Percentiles rank a stretch among this genome's conserved stretches.
Evolutionary conservation across 176 grass and related monocot genomes (phyloP).

Genomic region (Bonia amplexicaulis): DNA sequence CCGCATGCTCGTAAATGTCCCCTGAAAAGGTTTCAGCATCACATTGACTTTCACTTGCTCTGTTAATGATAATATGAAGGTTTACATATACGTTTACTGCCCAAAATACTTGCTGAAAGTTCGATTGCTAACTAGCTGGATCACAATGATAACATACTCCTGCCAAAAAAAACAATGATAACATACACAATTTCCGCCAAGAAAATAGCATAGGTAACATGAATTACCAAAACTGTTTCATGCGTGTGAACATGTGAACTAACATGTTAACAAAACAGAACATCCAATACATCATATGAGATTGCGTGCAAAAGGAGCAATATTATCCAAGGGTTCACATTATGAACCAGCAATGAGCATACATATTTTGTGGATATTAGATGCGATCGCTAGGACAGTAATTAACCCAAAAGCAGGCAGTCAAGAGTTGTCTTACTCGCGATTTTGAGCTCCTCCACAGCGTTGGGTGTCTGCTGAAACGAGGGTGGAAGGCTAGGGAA

Average conservation of each 20-base stretch:
- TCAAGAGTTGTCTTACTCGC: conserved; percentile 52
- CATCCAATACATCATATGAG: neutral
- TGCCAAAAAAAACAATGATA: neutral
- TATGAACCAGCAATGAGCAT: neutral
- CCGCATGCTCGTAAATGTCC: conserved; percentile 87
- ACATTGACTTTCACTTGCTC: neutral
- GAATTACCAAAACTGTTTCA: neutral
- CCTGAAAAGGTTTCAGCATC: conserved; percentile 45
- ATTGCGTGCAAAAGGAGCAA: neutral
- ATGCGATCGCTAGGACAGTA: neutral
- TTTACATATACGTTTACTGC: neutral
- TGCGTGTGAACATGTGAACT: neutral
- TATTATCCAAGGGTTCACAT: neutral
- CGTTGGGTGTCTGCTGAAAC: conserved; percentile 73
- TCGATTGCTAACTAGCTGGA: neutral
- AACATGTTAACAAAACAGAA: neutral
- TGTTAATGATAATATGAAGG: neutral
- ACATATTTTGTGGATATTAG: neutral
- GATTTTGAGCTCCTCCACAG: conserved; percentile 70
- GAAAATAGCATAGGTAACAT: neutral
- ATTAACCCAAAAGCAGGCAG: neutral
- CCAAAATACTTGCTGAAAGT: neutral
- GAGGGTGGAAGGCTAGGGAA: conserved; percentile 77
- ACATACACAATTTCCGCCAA: neutral
- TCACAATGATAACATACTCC: neutral